Conservation (phyloP, 225 moss, liverwort and hornwort genomes). For the Pseudoscleropodium purum region DNA sequence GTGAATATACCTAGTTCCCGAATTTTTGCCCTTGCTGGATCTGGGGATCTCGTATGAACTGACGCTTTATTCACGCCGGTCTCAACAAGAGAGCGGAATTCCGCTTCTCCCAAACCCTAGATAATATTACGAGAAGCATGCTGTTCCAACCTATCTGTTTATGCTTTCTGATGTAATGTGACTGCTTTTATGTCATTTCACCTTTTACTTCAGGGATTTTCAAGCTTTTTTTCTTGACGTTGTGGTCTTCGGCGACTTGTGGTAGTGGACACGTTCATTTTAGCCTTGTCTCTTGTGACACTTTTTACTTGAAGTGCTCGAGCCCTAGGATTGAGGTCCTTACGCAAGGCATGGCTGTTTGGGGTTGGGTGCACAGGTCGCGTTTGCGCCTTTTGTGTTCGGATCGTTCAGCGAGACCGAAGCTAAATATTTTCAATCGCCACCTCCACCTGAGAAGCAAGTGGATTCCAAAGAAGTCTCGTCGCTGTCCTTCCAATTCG, state of each 20-base stretch:
- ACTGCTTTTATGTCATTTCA: neutral
- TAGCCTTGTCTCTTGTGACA: neutral
- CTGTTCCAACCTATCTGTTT: neutral
- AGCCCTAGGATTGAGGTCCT: neutral
- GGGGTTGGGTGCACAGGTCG: slow-evolving; percentile 16
- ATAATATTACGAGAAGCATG: neutral
- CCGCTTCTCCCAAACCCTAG: neutral
- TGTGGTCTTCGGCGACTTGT: neutral
- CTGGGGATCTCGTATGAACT: neutral
- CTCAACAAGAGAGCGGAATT: neutral
- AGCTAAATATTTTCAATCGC: slow-evolving; percentile 34
- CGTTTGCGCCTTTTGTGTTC: slow-evolving; percentile 32
- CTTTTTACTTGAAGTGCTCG: neutral
- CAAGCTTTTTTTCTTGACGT: neutral
- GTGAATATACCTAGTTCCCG: neutral
- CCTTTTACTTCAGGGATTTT: neutral
- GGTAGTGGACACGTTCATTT: neutral
- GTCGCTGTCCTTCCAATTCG: slow-evolving; percentile 13
- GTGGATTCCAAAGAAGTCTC: slow-evolving; percentile 5
- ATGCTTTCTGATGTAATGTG: neutral
- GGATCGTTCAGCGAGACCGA: slow-evolving; percentile 87
- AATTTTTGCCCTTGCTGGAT: neutral
- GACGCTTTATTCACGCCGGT: neutral
- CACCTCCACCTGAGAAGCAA: slow-evolving; percentile 15
- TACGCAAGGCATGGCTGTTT: neutral